Base-by-base conservation (phyloP, 305 asterid species). In the Euphrasia arctica region DNA sequence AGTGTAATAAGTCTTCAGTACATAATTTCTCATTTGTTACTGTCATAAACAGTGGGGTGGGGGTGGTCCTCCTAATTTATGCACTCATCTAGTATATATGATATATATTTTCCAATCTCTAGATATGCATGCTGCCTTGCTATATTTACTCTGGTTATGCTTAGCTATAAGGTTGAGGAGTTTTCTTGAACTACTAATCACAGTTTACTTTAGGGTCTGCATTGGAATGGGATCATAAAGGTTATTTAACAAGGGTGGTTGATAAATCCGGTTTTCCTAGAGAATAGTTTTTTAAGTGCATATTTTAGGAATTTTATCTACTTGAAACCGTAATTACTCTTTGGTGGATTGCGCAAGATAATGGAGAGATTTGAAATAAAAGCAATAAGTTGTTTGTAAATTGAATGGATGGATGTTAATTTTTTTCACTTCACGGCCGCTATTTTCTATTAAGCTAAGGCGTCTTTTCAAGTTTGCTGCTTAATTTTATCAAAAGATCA, bases 1-100 rank as follows among this genome's bases (percentile, higher is more conserved):
- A 81, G 72, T 77, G 95, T 87, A 81, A 85, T 87, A 81, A 85
- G 95, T 71, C 31, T 63, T 56, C 66, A 63, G 69, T 67, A 13
- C 58, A 66, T 64, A 34, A 59, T 54, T 27, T 52, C 32, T 55
- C 50, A 41, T 65, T 39, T 39, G 22, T 36, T 42, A 51, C 54
- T 48, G 68, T 54, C 52, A 5, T 36, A 14, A 69, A 49, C 67
- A 41, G 2, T 41, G 47, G 7, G 47, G 11, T 43, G 39, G 59
- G 32, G 62, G 67, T 31, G 27, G 27, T 49, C 57, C 63, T 66
- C 70, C 65, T 63, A 59, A n/a, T 66, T 58, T 55, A 13, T 18
- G 41, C 28, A 27, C 49, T 50, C 70, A 32, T 71, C 59, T 60
- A 58, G 52, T 36, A 69, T 27, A 10, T 57, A 45, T 22, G 55